Base-by-base conservation (phyloP, 208 protist genomes). In the Plasmodiophora brassicae region DNA sequence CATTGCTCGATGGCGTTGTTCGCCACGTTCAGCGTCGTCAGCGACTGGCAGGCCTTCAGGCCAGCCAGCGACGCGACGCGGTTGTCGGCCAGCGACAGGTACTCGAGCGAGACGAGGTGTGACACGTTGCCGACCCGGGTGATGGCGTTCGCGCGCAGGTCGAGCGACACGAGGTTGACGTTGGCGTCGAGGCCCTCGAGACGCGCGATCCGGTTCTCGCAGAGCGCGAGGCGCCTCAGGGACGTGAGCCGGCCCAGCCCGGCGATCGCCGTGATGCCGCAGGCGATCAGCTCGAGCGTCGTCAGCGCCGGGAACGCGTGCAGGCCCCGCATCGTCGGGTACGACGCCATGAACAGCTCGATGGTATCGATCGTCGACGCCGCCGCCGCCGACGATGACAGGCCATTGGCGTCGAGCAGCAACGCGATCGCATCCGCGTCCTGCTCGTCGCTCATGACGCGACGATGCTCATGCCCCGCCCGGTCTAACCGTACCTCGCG, bases 171-270 rank as follows among this genome's bases (percentile, higher is more conserved):
- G 20, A 93, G 88, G 0, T n/a, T 22, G 0, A 1, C 0, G 28
- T 87, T 43, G 22, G 50, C 0, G 20, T 88, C 53, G 0, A 92
- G 84, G 46, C 78, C 39, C 87, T 89, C 28, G 1, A 93, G 32
- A 32, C 35, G n/a, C 36, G 0, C 22, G 39, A 93, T 90, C 1
- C 32, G 35, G 65, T 93, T 93, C 45, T 93, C 91, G 35, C 84
- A 87, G 20, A 92, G 45, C 90, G 88, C 90, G 20, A 93, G 86
- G 0, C 44, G 36, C 46, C 85, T 28, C n/a, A 93, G 87, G 0
- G 54, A 10, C 8, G 35, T 57, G 1, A 92, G 88, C 38, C 45
- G 39, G 0, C 39, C 78, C 10, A 90, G 44, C 8, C 87, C 91
- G 28, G 90, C 41, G 44, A 92, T 91, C 41, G 32, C 8, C 0